A percentile compares a stretch with the other conserved stretches of the same genome.
Evolutionary conservation across 2,329 filamentous ascomycete genomes (phyloP).

Genomic region (Phyllosticta capitalensis): DNA sequence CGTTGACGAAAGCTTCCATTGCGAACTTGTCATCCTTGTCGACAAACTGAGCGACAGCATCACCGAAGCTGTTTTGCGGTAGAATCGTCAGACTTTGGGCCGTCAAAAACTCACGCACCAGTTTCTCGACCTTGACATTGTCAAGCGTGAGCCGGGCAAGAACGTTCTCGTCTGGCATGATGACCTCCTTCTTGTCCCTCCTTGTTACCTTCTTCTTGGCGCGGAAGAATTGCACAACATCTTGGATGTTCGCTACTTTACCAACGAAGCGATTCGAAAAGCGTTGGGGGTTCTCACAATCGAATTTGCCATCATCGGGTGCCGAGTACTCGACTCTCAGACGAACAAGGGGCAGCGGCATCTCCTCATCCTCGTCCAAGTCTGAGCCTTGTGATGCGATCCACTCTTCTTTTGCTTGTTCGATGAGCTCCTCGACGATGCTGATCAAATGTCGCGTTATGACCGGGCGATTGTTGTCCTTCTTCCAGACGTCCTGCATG

Average conservation of each 20-base stretch:
- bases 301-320: slow-evolving; percentile 73
- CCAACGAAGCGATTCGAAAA: slow-evolving; percentile 88
- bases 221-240: slow-evolving; percentile 85
- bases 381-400: slow-evolving; percentile 58
- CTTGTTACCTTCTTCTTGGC: slow-evolving; percentile 58
- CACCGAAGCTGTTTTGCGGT: slow-evolving; percentile 83
- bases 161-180: slow-evolving; percentile 55
- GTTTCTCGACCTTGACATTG: slow-evolving; percentile 73
- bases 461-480: slow-evolving; percentile 73
- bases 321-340: slow-evolving; percentile 86
- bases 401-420: slow-evolving; percentile 76
- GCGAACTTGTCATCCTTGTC: slow-evolving; percentile 92
- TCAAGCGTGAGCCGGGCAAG: slow-evolving; percentile 57
- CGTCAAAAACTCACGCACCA: slow-evolving; percentile 79
- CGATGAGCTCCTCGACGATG: slow-evolving; percentile 79
- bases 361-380: slow-evolving; percentile 47
- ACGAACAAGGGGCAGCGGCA: slow-evolving; percentile 74
- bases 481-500: slow-evolving; percentile 68
- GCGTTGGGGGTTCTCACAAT: slow-evolving; percentile 89
- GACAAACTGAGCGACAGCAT: slow-evolving; percentile 87
- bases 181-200: slow-evolving; percentile 41
- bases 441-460: slow-evolving; percentile 67
- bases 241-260: slow-evolving; percentile 88
- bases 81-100: slow-evolving; percentile 87
- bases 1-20: slow-evolving; percentile 48